These are phyloP conservation scores for Mariannaea sp. DNA, from an alignment of 2,329 filamentous ascomycete species.

Conservation along the genomic window DNA sequence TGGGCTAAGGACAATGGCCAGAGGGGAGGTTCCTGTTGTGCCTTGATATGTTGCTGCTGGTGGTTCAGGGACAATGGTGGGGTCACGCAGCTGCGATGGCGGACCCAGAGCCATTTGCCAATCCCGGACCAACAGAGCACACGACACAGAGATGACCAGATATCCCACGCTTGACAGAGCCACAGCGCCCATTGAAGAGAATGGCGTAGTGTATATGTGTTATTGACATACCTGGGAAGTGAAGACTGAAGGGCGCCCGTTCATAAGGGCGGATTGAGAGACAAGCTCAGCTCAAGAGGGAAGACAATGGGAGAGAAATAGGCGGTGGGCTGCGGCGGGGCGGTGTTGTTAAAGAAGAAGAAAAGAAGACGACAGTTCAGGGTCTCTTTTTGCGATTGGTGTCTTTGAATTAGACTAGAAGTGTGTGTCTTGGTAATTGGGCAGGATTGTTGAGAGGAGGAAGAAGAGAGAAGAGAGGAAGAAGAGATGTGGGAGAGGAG, in stretches of 20 bases:
- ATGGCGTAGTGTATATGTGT: slow-evolving; percentile 22
- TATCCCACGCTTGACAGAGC: neutral
- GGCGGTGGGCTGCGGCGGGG: slow-evolving; percentile 10
- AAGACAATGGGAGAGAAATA: slow-evolving; percentile 19
- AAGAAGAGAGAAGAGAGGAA: slow-evolving; percentile 21
- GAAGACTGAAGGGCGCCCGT: slow-evolving; percentile 82
- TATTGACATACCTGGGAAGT: slow-evolving; percentile 76
- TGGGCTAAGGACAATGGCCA: neutral
- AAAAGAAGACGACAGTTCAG: neutral
- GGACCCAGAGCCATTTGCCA: slow-evolving; percentile 4
- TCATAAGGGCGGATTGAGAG: slow-evolving; percentile 73
- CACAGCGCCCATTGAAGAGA: neutral
- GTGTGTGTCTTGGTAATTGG: neutral
- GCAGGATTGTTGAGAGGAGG: slow-evolving; percentile 12
- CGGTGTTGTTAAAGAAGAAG: slow-evolving; percentile 17
- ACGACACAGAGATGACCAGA: neutral
- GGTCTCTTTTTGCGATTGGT: slow-evolving; percentile 22
- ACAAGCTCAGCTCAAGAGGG: slow-evolving; percentile 41
- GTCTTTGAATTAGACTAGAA: slow-evolving; percentile 3
- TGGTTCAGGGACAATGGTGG: slow-evolving; percentile 26
- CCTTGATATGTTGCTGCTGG: neutral
- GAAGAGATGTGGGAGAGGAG: slow-evolving; percentile 1
- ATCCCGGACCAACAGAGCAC: slow-evolving; percentile 1
- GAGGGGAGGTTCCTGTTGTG: neutral
- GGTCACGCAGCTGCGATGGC: slow-evolving; percentile 22